Conservation (phyloP, 2,329 filamentous ascomycete species). For the Colletotrichum sp. region DNA sequence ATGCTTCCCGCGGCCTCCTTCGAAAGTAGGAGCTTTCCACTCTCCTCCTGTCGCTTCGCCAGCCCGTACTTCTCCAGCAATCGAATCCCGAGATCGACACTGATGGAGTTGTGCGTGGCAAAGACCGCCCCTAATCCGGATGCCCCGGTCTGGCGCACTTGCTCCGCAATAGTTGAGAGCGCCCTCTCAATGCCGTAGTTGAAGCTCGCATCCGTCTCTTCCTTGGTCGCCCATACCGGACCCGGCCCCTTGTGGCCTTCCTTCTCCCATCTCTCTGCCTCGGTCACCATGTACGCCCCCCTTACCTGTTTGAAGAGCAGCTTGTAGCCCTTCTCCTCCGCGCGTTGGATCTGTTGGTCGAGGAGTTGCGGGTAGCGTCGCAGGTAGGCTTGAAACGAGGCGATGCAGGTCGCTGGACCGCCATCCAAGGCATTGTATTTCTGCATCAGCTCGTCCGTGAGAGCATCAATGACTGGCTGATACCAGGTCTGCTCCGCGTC, state of each 20-base stretch:
- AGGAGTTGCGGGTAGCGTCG: slow-evolving; percentile 18
- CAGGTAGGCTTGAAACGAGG: not conserved
- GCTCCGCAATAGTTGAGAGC: not conserved
- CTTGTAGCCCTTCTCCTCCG: slow-evolving; percentile 24
- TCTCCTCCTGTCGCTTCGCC: not conserved
- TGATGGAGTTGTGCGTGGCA: not conserved
- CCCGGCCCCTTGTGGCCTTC: not conserved
- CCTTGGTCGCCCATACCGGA: not conserved
- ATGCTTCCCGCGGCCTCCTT: not conserved
- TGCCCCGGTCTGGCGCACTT: not conserved
- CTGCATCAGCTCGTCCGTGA: not conserved
- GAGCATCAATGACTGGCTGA: not conserved
- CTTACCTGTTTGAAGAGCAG: slow-evolving; percentile 18
- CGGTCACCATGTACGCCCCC: slow-evolving; percentile 1
- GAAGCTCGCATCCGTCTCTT: not conserved
- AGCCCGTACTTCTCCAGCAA: not conserved
- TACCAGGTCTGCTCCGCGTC: not conserved
- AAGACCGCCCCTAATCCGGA: slow-evolving; percentile 14
- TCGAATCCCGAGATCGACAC: not conserved
- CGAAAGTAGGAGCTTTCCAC: not conserved
- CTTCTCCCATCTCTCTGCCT: slow-evolving; percentile 12
- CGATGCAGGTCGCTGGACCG: not conserved
- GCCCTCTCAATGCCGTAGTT: not conserved
- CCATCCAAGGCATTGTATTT: not conserved
- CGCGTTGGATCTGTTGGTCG: slow-evolving; percentile 24